Base-by-base conservation (phyloP, 768 basidiomycete species). In the Termitomyces sp. region DNA sequence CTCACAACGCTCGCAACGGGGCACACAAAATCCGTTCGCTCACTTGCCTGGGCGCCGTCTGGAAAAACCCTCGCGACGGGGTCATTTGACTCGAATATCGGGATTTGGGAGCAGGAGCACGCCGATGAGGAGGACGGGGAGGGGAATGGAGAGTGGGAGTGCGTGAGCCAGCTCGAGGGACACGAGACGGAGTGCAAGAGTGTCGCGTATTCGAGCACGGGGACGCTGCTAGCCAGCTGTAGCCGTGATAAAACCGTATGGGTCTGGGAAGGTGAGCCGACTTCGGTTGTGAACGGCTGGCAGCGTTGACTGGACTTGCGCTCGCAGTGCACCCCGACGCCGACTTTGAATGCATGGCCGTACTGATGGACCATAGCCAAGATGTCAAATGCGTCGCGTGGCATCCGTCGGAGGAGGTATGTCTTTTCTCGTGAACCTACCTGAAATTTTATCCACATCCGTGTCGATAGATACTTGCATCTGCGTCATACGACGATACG, bases 161-260 rank as follows among this genome's bases (percentile, higher is more conserved):
- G 92, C 65, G 80, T 87, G 60, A 87, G 86, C 50, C 81, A 88
- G 40, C 71, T 98, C 22, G 94, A 98, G 68, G 96, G 97, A 0
- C 97, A 98, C 68, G 96, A 98, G 68, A 94, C 87, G 10, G 96
- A 99, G 69, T 98, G 95, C 76, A 98, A 98, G 75, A 81, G 87
- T 55, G 90, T 95, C 0, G 89, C 85, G 3, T 98, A 88, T 71
- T 92, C 89, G 11, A 75, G 75, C 36, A 83, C 85, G n/a, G 87
- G 87, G 1, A 86, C 80, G 2, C 71, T 97, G 26, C 76, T 99
- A n/a, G 97, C 96, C 9, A 94, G 89, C 60, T 98, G 95, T 68
- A 90, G 91, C 63, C 79, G 97, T 58, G 97, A 98, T 74, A 99
- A 98, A 76, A 92, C 93, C 5, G 94, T 98, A 0, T 98, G 97